A percentile compares a stretch with the other conserved stretches of the same genome.
These are phyloP conservation scores for Sideroxylon spinosum DNA, from an alignment of 179 eudicot species.

Conservation along the genomic window DNA sequence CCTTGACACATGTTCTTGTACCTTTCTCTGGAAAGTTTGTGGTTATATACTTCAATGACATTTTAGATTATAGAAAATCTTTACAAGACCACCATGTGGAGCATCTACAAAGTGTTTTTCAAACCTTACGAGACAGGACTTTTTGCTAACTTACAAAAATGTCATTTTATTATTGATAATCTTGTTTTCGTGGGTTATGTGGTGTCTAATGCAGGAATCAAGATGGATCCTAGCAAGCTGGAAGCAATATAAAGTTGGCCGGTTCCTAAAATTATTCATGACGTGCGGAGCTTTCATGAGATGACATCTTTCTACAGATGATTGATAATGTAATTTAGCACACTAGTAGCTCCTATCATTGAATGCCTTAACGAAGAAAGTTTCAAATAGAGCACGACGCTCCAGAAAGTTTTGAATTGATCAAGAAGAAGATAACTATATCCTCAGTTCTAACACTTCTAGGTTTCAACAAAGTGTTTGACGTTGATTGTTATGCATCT, in stretches of 20 bases:
- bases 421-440: no score
- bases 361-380: no score
- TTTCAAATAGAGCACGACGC: no score
- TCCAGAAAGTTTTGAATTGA: no score
- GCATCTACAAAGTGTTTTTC: not conserved
- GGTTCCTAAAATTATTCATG: no score
- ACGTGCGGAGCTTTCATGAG: no score
- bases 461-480: not conserved
- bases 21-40: not conserved
- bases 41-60: conserved; percentile 7
- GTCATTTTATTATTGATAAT: not conserved
- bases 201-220: not conserved
- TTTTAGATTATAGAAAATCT: not conserved
- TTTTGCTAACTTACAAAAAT: not conserved
- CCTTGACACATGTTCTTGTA: not conserved
- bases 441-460: not conserved
- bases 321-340: no score
- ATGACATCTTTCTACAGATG: no score
- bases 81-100: not conserved
- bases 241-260: no score
- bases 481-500: not conserved
- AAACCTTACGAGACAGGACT: not conserved
- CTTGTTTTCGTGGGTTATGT: conserved; percentile 7
- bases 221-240: no score
- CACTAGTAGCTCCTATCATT: no score